These are phyloP conservation scores for Wickerhamomyces sp. DNA, from an alignment of 1,139 yeast genomes.

Conservation along the genomic window DNA sequence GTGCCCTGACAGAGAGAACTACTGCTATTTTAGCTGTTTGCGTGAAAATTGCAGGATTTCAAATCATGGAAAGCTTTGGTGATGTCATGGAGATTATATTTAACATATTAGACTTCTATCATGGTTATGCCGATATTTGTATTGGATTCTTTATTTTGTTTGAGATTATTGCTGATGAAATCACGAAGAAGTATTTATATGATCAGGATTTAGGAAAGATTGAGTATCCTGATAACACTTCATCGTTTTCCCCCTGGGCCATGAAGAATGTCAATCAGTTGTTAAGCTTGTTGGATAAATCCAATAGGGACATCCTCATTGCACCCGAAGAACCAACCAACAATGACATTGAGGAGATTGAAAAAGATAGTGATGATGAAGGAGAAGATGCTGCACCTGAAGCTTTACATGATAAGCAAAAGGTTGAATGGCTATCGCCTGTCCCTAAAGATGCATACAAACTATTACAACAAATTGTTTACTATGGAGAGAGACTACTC, in stretches of 20 bases:
- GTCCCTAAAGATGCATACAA: slow-evolving; percentile 56
- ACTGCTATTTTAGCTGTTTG: slow-evolving; percentile 66
- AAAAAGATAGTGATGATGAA: slow-evolving; percentile 40
- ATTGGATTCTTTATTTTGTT: slow-evolving; percentile 75
- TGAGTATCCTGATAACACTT: slow-evolving; percentile 16
- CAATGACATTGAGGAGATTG: slow-evolving; percentile 16
- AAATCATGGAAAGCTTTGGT: slow-evolving; percentile 58
- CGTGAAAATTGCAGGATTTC: slow-evolving; percentile 63
- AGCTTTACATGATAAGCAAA: slow-evolving; percentile 24
- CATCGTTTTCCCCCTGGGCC: slow-evolving; percentile 51
- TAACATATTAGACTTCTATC: slow-evolving; percentile 73
- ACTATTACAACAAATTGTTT: slow-evolving; percentile 55
- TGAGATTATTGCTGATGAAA: slow-evolving; percentile 54
- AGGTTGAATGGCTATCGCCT: slow-evolving; percentile 54
- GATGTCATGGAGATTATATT: slow-evolving; percentile 75
- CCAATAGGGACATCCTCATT: slow-evolving; percentile 31
- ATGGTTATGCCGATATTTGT: slow-evolving; percentile 69
- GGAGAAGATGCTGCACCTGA: slow-evolving; percentile 26
- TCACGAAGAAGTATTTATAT: slow-evolving; percentile 36
- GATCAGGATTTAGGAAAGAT: slow-evolving; percentile 21
- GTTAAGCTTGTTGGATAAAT: slow-evolving; percentile 35
- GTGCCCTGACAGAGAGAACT: slow-evolving; percentile 70
- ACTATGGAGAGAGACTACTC: slow-evolving; percentile 65
- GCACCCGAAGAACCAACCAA: slow-evolving; percentile 32
- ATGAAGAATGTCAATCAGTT: slow-evolving; percentile 37